Conservation (phyloP, 2,329 filamentous ascomycete genomes). For the Exophiala viscosa region DNA sequence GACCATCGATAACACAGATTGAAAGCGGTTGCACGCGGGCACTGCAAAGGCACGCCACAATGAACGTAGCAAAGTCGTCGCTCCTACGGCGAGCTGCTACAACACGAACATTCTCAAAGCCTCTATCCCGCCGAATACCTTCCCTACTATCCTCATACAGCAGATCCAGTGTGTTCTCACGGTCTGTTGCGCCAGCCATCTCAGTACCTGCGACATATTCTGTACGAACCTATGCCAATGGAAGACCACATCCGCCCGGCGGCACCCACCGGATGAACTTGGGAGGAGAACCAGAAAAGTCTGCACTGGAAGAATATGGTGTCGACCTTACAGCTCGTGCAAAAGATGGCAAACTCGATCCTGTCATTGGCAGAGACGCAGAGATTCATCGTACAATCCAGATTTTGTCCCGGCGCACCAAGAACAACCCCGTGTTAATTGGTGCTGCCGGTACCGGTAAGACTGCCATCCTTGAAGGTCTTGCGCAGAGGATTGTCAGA, state of each 20-base stretch:
- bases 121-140: slow-evolving; percentile 8
- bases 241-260: slow-evolving; percentile 70
- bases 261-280: slow-evolving; percentile 94
- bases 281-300: slow-evolving; percentile 70
- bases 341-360: slow-evolving; percentile 85
- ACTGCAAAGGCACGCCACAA: slow-evolving; percentile 6
- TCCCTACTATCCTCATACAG: slow-evolving; percentile 1
- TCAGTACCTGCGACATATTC: background rate
- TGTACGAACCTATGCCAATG: slow-evolving; percentile 52
- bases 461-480: slow-evolving; percentile 93
- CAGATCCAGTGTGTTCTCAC: slow-evolving; percentile 1
- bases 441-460: slow-evolving; percentile 98
- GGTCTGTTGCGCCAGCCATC: slow-evolving; percentile 6
- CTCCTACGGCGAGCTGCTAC: slow-evolving; percentile 23
- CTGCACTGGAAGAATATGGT: slow-evolving; percentile 86
- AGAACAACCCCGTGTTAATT: slow-evolving; percentile 97
- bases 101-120: slow-evolving; percentile 10
- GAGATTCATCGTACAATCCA: slow-evolving; percentile 96
- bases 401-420: slow-evolving; percentile 84
- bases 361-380: slow-evolving; percentile 85
- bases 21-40: slow-evolving; percentile 3
- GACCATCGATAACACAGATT: slow-evolving; percentile 22
- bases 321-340: slow-evolving; percentile 84
- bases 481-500: slow-evolving; percentile 86
- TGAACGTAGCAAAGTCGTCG: slow-evolving; percentile 24